Evolutionary conservation across 345 rosid genomes (phyloP).

Genomic region (Streptanthus diversifolius): DNA sequence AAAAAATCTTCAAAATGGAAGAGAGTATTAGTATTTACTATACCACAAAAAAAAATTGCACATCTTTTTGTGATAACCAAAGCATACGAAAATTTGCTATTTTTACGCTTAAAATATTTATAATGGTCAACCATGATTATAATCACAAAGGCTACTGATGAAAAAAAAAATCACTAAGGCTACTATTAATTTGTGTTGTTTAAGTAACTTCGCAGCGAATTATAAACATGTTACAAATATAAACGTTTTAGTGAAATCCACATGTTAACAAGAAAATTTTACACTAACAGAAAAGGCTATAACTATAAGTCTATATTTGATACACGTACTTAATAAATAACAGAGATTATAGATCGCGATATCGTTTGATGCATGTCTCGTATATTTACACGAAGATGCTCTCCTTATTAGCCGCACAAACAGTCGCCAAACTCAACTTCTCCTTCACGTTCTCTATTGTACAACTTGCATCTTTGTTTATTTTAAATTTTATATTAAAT

Average conservation of each 20-base stretch:
- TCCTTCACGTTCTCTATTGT: slow-evolving; percentile 34
- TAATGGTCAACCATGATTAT: too few relatives aligned
- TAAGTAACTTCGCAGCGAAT: not conserved
- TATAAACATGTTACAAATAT: not conserved
- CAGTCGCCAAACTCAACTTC: slow-evolving; percentile 31
- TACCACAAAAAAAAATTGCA: too few relatives aligned
- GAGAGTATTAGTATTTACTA: too few relatives aligned
- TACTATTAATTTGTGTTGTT: not conserved
- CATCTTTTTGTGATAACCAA: too few relatives aligned
- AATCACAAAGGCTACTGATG: not conserved
- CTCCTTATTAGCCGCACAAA: slow-evolving; percentile 32
- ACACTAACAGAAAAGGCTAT: not conserved
- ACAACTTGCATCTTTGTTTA: slow-evolving; percentile 28
- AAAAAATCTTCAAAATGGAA: too few relatives aligned
- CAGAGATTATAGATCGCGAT: slow-evolving; percentile 10
- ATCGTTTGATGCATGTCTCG: slow-evolving; percentile 32
- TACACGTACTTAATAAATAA: not conserved
- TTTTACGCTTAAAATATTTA: too few relatives aligned
- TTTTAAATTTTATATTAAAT: not conserved
- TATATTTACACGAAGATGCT: slow-evolving; percentile 29
- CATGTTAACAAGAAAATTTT: not conserved
- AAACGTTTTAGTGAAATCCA: not conserved
- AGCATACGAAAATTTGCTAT: too few relatives aligned
- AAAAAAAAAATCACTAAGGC: not conserved
- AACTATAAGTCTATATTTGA: slow-evolving; percentile 2